Percentiles rank a stretch among this genome's conserved stretches.
These are phyloP conservation scores for Phytophthora cryptogea DNA, from an alignment of 352 stramenopile genomes.

Conservation along the genomic window DNA sequence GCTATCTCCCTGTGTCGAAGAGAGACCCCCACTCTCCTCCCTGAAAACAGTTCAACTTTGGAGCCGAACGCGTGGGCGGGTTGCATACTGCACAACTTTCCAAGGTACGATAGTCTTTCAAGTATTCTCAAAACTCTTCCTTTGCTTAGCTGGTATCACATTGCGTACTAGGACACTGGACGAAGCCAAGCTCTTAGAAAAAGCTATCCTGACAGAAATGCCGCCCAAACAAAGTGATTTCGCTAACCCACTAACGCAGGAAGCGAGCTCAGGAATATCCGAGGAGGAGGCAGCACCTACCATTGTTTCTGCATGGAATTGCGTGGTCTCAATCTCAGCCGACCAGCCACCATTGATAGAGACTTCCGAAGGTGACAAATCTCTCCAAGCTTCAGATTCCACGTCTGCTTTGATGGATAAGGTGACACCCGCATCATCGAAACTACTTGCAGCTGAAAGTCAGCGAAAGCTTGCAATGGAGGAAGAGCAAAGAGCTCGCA, in stretches of 20 bases:
- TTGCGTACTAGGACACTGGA: conserved; percentile 37
- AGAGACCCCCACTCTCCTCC: conserved; percentile 8
- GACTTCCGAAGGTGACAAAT: conserved; percentile 4
- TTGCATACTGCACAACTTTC: conserved; percentile 66
- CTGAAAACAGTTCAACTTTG: background rate
- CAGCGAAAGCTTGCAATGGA: conserved; percentile 26
- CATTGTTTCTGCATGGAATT: conserved; percentile 28
- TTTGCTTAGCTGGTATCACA: background rate
- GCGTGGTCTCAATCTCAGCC: conserved; percentile 31
- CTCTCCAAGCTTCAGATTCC: conserved; percentile 20
- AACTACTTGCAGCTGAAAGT: conserved; percentile 11
- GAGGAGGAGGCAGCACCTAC: conserved; percentile 13
- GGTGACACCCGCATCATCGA: conserved; percentile 10
- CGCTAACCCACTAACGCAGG: conserved; percentile 12
- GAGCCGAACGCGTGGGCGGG: conserved; percentile 11
- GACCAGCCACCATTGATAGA: conserved; percentile 3
- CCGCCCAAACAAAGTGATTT: conserved; percentile 4
- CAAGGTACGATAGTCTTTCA: conserved; percentile 31
- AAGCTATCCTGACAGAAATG: conserved; percentile 23
- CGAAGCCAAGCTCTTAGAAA: conserved; percentile 64
- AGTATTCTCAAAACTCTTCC: background rate
- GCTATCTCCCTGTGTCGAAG: conserved; percentile 30
- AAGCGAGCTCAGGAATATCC: conserved; percentile 13
- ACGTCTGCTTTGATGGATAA: conserved; percentile 16
- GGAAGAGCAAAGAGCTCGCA: conserved; percentile 26